A percentile compares a stretch with the other conserved stretches of the same genome.
Conservation (phyloP, 148 eudicot species). For the Camellia japonica region DNA sequence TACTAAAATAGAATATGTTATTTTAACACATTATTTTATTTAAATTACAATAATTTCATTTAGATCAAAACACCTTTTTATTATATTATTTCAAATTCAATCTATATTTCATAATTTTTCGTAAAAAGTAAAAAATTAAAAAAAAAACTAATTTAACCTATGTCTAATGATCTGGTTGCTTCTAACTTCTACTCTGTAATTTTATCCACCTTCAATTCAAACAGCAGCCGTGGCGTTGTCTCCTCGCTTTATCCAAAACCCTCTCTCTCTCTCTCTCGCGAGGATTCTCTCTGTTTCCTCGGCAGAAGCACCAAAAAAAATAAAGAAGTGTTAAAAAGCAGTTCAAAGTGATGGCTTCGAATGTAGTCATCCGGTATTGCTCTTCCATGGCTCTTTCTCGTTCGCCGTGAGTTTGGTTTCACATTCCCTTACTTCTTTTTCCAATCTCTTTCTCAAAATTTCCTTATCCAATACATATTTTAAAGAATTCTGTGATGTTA, state of each 20-base stretch:
- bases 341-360: constrained; percentile 2
- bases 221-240: not conserved
- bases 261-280: not conserved
- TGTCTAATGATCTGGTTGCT: too few relatives aligned
- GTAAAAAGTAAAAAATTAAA: too few relatives aligned
- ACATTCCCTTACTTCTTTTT: not conserved
- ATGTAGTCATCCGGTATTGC: not conserved
- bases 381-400: constrained; percentile 6
- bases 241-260: not conserved
- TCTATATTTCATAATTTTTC: too few relatives aligned
- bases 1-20: too few relatives aligned
- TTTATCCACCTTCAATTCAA: not conserved
- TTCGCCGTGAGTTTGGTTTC: constrained; percentile 1
- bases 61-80: too few relatives aligned
- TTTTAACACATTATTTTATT: too few relatives aligned
- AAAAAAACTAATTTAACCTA: too few relatives aligned
- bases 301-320: too few relatives aligned
- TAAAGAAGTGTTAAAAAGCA: not conserved
- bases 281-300: not conserved
- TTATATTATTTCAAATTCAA: too few relatives aligned
- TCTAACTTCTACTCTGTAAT: too few relatives aligned
- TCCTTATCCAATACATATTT: not conserved
- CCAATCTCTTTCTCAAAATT: not conserved
- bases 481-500: not conserved
- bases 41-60: too few relatives aligned